phyloP scores from a whole-genome alignment of 257 asterid genomes.

The Solanum ossicruentum region DNA sequence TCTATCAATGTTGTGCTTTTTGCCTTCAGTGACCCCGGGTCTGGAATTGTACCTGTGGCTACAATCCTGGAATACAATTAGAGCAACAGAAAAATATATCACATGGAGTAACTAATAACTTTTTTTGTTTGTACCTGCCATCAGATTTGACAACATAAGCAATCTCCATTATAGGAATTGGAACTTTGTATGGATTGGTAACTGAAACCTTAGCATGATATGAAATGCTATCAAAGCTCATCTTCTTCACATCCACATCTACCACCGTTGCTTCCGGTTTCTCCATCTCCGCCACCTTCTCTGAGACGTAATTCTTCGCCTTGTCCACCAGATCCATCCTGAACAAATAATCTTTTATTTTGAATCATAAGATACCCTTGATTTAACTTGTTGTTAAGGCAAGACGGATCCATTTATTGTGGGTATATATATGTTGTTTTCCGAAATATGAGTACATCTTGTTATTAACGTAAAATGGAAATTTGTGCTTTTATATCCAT shows the following conservation, averaged over 20 bases:
- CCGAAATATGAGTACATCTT: not conserved
- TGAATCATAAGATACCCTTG: not conserved
- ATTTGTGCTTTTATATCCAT: not conserved
- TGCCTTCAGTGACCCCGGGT: slow-evolving; percentile 72
- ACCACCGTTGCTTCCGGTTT: slow-evolving; percentile 55
- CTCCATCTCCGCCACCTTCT: slow-evolving; percentile 32
- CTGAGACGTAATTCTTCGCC: slow-evolving; percentile 21
- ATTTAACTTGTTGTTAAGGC: not conserved
- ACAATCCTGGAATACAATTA: slow-evolving; percentile 22
- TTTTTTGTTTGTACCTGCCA: not conserved
- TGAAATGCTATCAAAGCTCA: slow-evolving; percentile 35
- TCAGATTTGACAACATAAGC: slow-evolving; percentile 40
- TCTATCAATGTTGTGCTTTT: slow-evolving; percentile 35
- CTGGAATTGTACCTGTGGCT: slow-evolving; percentile 54
- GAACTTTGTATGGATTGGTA: slow-evolving; percentile 39
- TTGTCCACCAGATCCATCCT: slow-evolving; percentile 49
- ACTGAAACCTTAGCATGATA: slow-evolving; percentile 48
- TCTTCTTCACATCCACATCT: slow-evolving; percentile 61
- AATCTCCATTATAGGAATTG: slow-evolving; percentile 60
- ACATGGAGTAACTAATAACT: too few relatives aligned
- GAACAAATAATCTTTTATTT: not conserved
- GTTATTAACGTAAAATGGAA: not conserved
- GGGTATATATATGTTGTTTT: not conserved
- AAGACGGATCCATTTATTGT: not conserved
- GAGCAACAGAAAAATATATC: too few relatives aligned